phyloP scores from a whole-genome alignment of 441 rosid genomes.

The Geranium incanum region DNA sequence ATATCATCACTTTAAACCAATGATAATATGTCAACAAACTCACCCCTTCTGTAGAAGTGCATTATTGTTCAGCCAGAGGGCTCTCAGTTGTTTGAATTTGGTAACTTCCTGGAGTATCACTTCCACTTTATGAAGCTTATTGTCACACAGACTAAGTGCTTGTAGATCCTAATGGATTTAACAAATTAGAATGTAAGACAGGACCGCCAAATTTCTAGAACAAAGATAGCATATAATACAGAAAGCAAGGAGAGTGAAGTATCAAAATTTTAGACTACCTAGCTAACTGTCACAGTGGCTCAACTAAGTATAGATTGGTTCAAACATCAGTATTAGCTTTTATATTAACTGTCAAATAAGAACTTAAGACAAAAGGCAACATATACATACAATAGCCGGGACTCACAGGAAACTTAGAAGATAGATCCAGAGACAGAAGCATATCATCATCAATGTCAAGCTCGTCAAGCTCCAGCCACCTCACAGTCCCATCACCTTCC shows the following conservation, averaged over 20 bases:
- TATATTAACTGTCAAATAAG: neutral
- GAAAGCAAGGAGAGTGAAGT: neutral
- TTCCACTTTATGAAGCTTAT: slow-evolving; percentile 55
- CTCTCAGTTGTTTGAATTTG: slow-evolving; percentile 59
- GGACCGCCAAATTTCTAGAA: neutral
- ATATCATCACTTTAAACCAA: neutral
- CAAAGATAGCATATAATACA: neutral
- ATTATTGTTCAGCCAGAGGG: slow-evolving; percentile 80
- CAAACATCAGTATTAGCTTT: neutral
- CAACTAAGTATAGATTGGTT: neutral
- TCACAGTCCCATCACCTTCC: slow-evolving; percentile 40
- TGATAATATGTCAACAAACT: slow-evolving; percentile 17
- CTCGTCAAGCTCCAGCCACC: slow-evolving; percentile 89
- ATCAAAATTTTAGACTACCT: neutral
- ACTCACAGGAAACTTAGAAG: slow-evolving; percentile 55
- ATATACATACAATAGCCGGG: slow-evolving; percentile 2
- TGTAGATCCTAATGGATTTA: slow-evolving; percentile 48
- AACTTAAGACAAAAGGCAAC: neutral
- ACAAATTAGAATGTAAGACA: slow-evolving; percentile 17
- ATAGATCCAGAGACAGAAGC: slow-evolving; percentile 50
- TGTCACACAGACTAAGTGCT: slow-evolving; percentile 72
- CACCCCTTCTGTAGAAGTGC: slow-evolving; percentile 56
- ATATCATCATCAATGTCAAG: slow-evolving; percentile 49
- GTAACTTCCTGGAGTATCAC: slow-evolving; percentile 49
- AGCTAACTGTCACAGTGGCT: neutral